phyloP scores from a whole-genome alignment of 768 basidiomycete species.

The Holtermannia corniformis region DNA sequence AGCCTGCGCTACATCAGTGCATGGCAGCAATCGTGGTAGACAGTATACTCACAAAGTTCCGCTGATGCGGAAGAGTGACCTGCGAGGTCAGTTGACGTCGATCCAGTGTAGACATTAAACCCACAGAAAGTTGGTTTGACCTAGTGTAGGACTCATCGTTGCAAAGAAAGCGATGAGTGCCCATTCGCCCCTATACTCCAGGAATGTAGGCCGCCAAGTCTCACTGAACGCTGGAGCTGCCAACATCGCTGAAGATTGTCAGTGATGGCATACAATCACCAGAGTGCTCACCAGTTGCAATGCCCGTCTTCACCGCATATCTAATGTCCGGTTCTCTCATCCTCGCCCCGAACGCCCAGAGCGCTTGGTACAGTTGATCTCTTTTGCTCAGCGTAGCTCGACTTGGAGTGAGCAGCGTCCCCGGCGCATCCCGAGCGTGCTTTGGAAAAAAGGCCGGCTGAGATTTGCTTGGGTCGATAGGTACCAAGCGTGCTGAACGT shows the following conservation, averaged over 20 bases:
- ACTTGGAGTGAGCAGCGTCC: constrained; percentile 72
- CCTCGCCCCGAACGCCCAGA: constrained; percentile 63
- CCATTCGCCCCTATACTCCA: constrained; percentile 86
- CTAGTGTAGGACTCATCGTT: constrained; percentile 34
- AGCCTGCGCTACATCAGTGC: constrained; percentile 46
- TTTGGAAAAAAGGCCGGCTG: constrained; percentile 67
- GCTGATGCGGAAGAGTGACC: constrained; percentile 60
- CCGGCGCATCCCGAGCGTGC: constrained; percentile 68
- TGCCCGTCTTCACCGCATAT: constrained; percentile 72
- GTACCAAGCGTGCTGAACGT: constrained; percentile 35
- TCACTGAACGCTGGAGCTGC: constrained; percentile 84
- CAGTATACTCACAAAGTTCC: constrained; percentile 72
- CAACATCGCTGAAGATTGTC: constrained; percentile 53
- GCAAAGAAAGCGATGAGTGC: constrained; percentile 74
- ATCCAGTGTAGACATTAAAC: not conserved
- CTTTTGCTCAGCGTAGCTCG: constrained; percentile 52
- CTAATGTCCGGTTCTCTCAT: constrained; percentile 66
- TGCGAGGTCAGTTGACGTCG: constrained; percentile 3
- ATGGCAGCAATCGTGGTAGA: not conserved
- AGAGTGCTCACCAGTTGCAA: constrained; percentile 33
- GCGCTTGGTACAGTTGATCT: constrained; percentile 55
- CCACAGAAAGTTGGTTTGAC: constrained; percentile 74
- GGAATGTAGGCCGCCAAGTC: constrained; percentile 62
- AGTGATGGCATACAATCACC: not conserved
- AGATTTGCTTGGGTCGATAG: constrained; percentile 42